Conservation (phyloP, 192 early-diverging fungal species). For the Mortierella hygrophila region DNA sequence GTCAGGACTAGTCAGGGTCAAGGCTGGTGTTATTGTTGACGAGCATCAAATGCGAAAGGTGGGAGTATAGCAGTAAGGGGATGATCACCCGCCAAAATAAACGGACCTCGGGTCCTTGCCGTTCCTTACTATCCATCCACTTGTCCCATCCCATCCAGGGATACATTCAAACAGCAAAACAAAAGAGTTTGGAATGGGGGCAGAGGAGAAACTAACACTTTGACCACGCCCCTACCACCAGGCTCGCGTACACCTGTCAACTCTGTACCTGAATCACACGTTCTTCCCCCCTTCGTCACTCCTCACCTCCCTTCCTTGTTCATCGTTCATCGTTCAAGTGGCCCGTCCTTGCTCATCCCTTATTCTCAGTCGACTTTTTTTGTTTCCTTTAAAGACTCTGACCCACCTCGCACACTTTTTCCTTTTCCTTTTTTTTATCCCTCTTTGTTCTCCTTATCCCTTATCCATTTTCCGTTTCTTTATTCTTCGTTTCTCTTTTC, state of each 20-base stretch:
- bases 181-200: neutral
- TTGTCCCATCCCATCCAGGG: neutral
- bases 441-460: neutral
- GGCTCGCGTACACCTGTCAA: neutral
- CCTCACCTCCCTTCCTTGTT: neutral
- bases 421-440: neutral
- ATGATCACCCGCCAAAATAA: neutral
- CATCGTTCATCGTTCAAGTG: neutral
- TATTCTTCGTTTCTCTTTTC: neutral
- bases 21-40: neutral
- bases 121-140: neutral
- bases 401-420: neutral
- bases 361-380: no score
- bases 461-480: neutral
- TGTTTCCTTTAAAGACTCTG: neutral
- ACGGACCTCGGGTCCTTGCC: neutral
- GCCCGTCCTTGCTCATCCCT: neutral
- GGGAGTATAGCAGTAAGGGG: neutral
- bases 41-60: neutral
- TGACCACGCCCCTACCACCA: conserved; percentile 1
- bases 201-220: neutral
- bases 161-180: neutral
- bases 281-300: neutral
- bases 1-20: neutral
- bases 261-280: conserved; percentile 1